Evolutionary conservation across 176 grass and related monocot species (phyloP), one percentile per base, ranked within the genome.

Genomic region (Neostapfia colusana): DNA sequence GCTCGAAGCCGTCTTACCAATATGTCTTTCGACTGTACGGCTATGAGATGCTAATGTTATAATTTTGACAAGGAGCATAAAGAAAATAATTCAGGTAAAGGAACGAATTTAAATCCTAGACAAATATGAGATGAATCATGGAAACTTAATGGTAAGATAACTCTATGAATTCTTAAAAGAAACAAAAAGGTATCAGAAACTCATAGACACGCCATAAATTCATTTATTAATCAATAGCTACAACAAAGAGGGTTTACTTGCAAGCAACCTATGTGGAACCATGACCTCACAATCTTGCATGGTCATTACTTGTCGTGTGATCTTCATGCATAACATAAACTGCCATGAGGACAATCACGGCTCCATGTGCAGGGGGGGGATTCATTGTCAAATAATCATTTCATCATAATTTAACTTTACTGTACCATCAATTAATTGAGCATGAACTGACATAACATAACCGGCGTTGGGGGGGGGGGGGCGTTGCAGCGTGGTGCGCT

Each of bases 21-120:
- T 55, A 81, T 89, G 39, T 95, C 96, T 78, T 88, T 99, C 20
- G 89, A 93, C 96, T 99, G 75, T 65, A 59, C 65, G 68, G 21
- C 64, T 63, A 80, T 84, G 6, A 59, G 72, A 76, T 46, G 26
- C 10, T 72, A 64, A 0, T 1, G 28, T 81, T 85, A 89, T 54
- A 64, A 20, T 76, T 84, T 81, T 81, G 23, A 81, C 26, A 70
- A 67, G 72, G 26, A 65, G 48, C 34, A 74, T 53, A 21, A 9
- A 69, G 6, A 55, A 44, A 16, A 46, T 2, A 72, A 66, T 58
- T 46, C 38, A 71, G 21, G 38, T 7, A 65, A 37, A 72, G 4
- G 6, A 56, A 55, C 20, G 8, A 39, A 78, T 55, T 78, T 48
- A 79, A 48, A 59, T 53, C 20, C 18, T 9, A 0, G 3, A 49